phyloP scores from a whole-genome alignment of 1,284 basidiomycete species.

The Phylloporus sp. region DNA sequence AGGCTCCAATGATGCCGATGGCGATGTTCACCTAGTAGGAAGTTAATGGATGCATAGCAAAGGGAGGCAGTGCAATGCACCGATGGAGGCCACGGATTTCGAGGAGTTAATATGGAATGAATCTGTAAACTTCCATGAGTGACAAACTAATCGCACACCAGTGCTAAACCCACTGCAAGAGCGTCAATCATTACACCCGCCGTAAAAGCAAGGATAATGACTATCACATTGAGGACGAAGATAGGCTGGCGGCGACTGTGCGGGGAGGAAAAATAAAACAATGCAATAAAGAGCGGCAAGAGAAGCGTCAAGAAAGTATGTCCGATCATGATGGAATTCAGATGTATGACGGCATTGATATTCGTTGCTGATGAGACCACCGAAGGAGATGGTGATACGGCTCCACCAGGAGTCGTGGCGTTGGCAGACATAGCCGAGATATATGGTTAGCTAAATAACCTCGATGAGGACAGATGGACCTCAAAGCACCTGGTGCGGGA shows the following conservation, averaged over 20 bases:
- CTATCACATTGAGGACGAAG: constrained; percentile 36
- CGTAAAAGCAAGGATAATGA: constrained; percentile 28
- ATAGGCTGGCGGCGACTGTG: constrained; percentile 28
- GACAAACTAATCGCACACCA: background rate
- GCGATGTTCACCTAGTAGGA: constrained; percentile 21
- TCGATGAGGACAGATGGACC: background rate
- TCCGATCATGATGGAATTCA: constrained; percentile 28
- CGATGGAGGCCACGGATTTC: constrained; percentile 21
- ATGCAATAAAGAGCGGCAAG: constrained; percentile 33
- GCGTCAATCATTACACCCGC: constrained; percentile 30
- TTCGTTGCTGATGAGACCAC: background rate
- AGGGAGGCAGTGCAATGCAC: constrained; percentile 10
- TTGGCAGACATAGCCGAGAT: constrained; percentile 22
- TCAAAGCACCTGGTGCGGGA: background rate
- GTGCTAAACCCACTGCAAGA: constrained; percentile 17
- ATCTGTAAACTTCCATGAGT: constrained; percentile 22
- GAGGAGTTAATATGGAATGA: constrained; percentile 27
- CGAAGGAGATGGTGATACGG: constrained; percentile 8
- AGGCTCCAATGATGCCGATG: constrained; percentile 35
- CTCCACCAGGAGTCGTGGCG: constrained; percentile 10
- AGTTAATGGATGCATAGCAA: background rate
- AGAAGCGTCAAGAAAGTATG: constrained; percentile 36
- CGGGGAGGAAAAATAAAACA: constrained; percentile 37
- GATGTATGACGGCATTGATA: constrained; percentile 15
- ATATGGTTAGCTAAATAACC: background rate